Evolutionary conservation across 345 rosid species (phyloP), one percentile per base, ranked within the genome.

Genomic region (Moringa oleifera): DNA sequence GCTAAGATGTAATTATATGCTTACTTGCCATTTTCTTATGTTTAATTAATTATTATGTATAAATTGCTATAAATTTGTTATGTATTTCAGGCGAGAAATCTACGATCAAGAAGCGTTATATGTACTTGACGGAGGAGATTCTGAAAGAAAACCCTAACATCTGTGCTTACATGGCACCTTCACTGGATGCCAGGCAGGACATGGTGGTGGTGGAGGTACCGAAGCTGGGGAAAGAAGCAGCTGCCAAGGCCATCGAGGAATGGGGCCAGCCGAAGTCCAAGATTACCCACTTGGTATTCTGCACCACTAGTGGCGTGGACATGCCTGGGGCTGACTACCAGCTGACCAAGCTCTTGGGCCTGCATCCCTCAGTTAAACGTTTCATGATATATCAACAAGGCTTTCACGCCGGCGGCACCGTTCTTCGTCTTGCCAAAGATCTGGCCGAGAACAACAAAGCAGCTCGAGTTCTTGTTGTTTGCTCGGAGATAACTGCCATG

Each of bases 241-340:
- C 85, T 7, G 9, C 18, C n/a, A 71, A 71, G 58, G 85, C 85
- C 73, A 71, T 81, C 25, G 71, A 78, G 53, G 79, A 77, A 51
- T 79, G 87, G 87, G 82, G 79, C 6, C 85, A 80, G 68, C 79
- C 83, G 61, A 83, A 76, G 58, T 83, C 88, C 50, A 77, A 74
- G 56, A 76, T 83, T 66, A 83, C 88, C 20, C 88, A 83, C 55
- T 33, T 83, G 22, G 70, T 83, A 64, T 81, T 83, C 36, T 81
- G 83, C 79, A 83, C 88, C 20, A 70, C 80, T 0, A 77, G 82
- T 18, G 87, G 84, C 0, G 78, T 76, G 0, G 85, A 79, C 75
- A 81, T 83, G 85, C 85, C 85, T 0, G 85, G 88, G 0, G 83
- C 79, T 21, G 88, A 83, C 62, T 81, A 79, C 70, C 82, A 76